A percentile compares a stretch with the other conserved stretches of the same genome.
phyloP scores from a whole-genome alignment of 2,329 filamentous ascomycete genomes.

The Lasiodiplodia theobromae region DNA sequence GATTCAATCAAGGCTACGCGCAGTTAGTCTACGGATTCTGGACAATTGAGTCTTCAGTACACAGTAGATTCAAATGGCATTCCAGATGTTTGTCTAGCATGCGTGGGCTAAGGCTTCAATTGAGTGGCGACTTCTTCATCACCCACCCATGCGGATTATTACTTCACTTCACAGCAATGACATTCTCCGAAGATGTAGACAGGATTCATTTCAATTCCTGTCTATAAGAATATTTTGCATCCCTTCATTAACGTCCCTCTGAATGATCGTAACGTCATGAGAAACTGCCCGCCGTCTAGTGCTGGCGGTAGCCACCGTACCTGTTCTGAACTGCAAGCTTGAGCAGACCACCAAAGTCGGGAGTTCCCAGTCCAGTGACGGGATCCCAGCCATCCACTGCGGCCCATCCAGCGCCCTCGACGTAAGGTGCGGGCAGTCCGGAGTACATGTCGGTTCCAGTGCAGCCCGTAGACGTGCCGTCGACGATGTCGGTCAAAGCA shows the following conservation, averaged over 20 bases:
- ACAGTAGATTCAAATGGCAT: too few relatives aligned
- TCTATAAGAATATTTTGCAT: neutral
- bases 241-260: neutral
- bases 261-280: neutral
- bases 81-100: too few relatives aligned
- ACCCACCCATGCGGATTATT: neutral
- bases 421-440: conserved; percentile 46
- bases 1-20: too few relatives aligned
- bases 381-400: conserved; percentile 60
- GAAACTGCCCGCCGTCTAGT: neutral
- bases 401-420: conserved; percentile 59
- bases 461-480: conserved; percentile 57
- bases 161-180: neutral
- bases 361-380: conserved; percentile 53
- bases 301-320: conserved; percentile 7
- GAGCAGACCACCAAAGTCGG: conserved; percentile 45
- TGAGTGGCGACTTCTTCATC: too few relatives aligned
- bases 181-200: too few relatives aligned
- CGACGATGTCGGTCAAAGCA: conserved; percentile 58
- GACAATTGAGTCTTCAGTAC: too few relatives aligned
- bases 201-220: neutral
- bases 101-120: too few relatives aligned
- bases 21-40: too few relatives aligned
- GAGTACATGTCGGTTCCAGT: conserved; percentile 47
- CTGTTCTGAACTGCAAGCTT: conserved; percentile 33